Conservation (phyloP, 2,329 filamentous ascomycete genomes). For the Colletotrichum caudatum region DNA sequence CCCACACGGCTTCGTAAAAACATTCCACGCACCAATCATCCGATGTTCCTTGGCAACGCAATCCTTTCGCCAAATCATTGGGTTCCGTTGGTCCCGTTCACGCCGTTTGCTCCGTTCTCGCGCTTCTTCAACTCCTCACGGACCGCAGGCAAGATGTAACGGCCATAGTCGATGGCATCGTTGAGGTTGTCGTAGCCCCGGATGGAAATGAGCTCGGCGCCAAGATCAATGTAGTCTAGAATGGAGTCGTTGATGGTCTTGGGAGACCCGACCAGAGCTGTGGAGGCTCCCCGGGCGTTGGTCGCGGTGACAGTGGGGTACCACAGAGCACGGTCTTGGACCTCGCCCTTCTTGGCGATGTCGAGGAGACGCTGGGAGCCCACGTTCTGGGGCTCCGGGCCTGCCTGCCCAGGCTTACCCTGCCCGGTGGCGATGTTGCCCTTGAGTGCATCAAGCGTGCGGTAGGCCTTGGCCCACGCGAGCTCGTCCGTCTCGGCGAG, state of each 20-base stretch:
- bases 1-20: background rate
- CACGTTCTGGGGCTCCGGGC: constrained; percentile 65
- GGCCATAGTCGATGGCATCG: constrained; percentile 70
- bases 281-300: constrained; percentile 69
- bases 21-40: too few species aligned
- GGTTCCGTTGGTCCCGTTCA: background rate
- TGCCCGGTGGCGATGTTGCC: constrained; percentile 53
- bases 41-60: too few species aligned
- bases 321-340: constrained; percentile 72
- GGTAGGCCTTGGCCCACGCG: constrained; percentile 71
- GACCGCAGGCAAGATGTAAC: constrained; percentile 65
- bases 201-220: constrained; percentile 69
- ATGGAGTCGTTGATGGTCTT: constrained; percentile 66
- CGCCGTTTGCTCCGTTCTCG: constrained; percentile 16
- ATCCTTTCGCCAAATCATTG: background rate
- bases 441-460: constrained; percentile 65
- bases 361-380: constrained; percentile 70
- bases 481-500: constrained; percentile 71
- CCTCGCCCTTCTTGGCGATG: constrained; percentile 66
- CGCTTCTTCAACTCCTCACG: constrained; percentile 52
- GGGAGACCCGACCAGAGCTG: constrained; percentile 67
- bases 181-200: constrained; percentile 72
- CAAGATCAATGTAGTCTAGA: constrained; percentile 68
- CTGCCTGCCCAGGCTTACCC: constrained; percentile 45
- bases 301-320: constrained; percentile 73